Base-by-base conservation (phyloP, 139 green algal genomes). In the Trebouxia sp. region DNA sequence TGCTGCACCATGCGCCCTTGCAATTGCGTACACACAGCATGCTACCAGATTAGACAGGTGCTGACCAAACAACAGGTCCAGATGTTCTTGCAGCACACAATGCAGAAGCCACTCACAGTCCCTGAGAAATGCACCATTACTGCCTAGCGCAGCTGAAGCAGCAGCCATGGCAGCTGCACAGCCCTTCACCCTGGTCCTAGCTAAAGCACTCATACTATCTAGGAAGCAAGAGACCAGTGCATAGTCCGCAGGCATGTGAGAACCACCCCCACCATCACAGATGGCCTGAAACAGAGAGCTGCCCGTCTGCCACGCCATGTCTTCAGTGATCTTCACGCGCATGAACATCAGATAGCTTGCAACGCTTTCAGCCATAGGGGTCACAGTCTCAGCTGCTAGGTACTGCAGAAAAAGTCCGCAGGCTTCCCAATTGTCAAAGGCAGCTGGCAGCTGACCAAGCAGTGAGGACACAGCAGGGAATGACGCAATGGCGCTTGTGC, bases 11-110 rank as follows among this genome's bases (percentile, higher is more conserved):
- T 67, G 47, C 11, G 30, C 62, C 6, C 62, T 72, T 39, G 56
- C 43, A 20, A 55, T 39, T 4, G 55, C 70, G 45, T 83, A 86
- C 6, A 86, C 37, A 65, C 56, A 79, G 77, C 77, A 83, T 50
- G 78, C 72, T 41, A 83, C 70, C 26, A 86, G 26, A 26, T 43
- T 58, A 14, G 79, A 77, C 55, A 81, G 45, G 62, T 86, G 83
- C 70, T 83, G 83, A 24, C 50, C 50, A 41, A 86, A 86, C 28
- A 83, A 41, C 43, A 83, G 43, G 24, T 83, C 67, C 55, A 83
- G n/a, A 30, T 84, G 51, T 24, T 80, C 43, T 28, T 26, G 26
- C 80, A 84, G 41, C 17, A 84, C 35, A 6, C 6, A 5, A n/a
- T 56, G 8, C 69, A 77, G 53, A 22, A 77, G 41, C 41, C 69